phyloP scores from a whole-genome alignment of 164 flowering plant species.

The Buxus sempervirens region DNA sequence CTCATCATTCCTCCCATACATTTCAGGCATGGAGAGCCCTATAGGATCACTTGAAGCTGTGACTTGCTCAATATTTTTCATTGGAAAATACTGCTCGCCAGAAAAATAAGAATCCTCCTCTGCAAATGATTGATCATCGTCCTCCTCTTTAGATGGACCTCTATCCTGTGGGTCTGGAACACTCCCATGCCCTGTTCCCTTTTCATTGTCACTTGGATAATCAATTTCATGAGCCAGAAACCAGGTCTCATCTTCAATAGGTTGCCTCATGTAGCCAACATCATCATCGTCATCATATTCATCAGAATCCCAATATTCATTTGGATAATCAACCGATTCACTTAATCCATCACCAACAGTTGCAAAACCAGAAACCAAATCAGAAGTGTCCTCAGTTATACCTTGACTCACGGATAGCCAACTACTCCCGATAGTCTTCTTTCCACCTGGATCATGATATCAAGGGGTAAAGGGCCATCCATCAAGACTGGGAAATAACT shows the following conservation, averaged over 20 bases:
- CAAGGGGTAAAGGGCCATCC: too few species aligned
- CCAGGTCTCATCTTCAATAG: slow-evolving; percentile 86
- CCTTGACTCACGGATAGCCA: slow-evolving; percentile 84
- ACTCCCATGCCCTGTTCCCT: slow-evolving; percentile 67
- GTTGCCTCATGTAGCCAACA: slow-evolving; percentile 79
- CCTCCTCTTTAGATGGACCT: slow-evolving; percentile 53
- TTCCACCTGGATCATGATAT: slow-evolving; percentile 35
- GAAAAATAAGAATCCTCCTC: slow-evolving; percentile 82
- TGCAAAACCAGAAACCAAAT: slow-evolving; percentile 77
- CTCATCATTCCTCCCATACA: slow-evolving; percentile 46
- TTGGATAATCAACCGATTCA: slow-evolving; percentile 70
- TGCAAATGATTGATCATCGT: slow-evolving; percentile 75
- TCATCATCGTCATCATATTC: slow-evolving; percentile 87
- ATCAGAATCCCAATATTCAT: slow-evolving; percentile 88
- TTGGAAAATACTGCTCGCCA: slow-evolving; percentile 59
- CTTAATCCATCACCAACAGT: slow-evolving; percentile 76
- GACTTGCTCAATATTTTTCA: slow-evolving; percentile 41
- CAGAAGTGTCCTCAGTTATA: slow-evolving; percentile 72
- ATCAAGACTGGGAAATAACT: too few species aligned
- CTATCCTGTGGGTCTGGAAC: slow-evolving; percentile 68
- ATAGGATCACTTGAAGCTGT: slow-evolving; percentile 45
- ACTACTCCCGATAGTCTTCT: slow-evolving; percentile 54
- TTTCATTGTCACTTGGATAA: slow-evolving; percentile 82
- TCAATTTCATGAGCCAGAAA: slow-evolving; percentile 87
- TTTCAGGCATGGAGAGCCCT: slow-evolving; percentile 45